Conservation (phyloP, 2,329 filamentous ascomycete species). For the Metarhizium sp. region DNA sequence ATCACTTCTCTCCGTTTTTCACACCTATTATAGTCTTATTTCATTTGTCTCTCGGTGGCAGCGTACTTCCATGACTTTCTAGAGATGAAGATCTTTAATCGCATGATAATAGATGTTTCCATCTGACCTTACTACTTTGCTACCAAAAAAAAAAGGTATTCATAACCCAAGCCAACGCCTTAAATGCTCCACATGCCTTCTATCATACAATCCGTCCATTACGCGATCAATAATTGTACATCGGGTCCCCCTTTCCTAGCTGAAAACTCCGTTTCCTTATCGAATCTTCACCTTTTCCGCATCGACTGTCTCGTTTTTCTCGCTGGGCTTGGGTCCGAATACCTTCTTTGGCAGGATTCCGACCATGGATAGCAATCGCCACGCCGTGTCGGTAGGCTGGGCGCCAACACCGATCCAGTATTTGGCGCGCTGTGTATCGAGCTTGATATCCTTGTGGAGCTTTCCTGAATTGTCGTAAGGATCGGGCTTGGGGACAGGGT, state of each 20-base stretch:
- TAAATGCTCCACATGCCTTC: slow-evolving; percentile 16
- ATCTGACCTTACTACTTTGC: neutral
- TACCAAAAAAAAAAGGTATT: neutral
- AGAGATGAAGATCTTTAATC: neutral
- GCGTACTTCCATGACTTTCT: neutral
- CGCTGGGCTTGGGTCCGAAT: slow-evolving; percentile 21
- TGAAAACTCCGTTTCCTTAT: slow-evolving; percentile 6
- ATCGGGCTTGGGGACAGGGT: slow-evolving; percentile 55
- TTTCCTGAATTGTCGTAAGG: slow-evolving; percentile 53
- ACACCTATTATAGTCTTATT: too few species aligned
- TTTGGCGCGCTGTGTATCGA: slow-evolving; percentile 71
- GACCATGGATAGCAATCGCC: slow-evolving; percentile 79
- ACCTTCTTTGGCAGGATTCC: slow-evolving; percentile 28
- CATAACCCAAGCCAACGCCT: slow-evolving; percentile 16
- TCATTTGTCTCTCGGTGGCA: neutral
- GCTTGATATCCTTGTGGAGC: slow-evolving; percentile 82
- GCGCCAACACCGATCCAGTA: slow-evolving; percentile 98
- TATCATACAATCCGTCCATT: slow-evolving; percentile 15
- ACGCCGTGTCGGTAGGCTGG: slow-evolving; percentile 83
- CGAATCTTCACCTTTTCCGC: slow-evolving; percentile 20
- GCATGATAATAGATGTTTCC: neutral
- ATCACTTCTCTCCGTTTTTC: neutral
- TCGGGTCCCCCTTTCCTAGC: neutral
- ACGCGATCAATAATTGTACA: neutral
- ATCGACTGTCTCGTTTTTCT: slow-evolving; percentile 16